Conservation (phyloP, 441 rosid species). For the Pelargonium australe region DNA sequence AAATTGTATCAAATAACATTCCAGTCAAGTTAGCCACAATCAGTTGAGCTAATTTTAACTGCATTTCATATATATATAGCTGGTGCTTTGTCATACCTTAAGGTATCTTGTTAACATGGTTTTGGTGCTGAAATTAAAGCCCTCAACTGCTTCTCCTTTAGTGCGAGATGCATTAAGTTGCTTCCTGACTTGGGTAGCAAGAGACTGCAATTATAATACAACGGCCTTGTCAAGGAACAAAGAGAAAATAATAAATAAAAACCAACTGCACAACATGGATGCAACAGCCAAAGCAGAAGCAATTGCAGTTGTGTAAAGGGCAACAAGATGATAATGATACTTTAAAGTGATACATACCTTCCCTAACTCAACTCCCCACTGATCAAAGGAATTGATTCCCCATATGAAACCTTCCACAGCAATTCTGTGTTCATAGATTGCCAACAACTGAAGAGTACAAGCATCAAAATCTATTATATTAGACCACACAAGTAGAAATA, state of each 20-base stretch:
- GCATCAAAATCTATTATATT: too few species aligned
- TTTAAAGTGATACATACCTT: slow-evolving; percentile 43
- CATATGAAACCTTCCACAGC: slow-evolving; percentile 89
- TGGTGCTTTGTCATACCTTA: slow-evolving; percentile 40
- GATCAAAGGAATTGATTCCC: slow-evolving; percentile 96
- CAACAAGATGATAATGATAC: background rate
- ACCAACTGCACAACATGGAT: background rate
- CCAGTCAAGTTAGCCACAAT: background rate
- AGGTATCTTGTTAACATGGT: slow-evolving; percentile 61
- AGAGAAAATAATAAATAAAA: background rate
- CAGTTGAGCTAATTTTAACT: background rate
- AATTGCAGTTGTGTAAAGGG: background rate
- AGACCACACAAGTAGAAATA: too few species aligned
- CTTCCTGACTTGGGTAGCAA: slow-evolving; percentile 86
- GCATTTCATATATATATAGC: background rate
- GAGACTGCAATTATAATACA: slow-evolving; percentile 39
- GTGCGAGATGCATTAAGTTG: slow-evolving; percentile 76
- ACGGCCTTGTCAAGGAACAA: background rate
- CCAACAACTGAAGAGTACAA: slow-evolving; percentile 52
- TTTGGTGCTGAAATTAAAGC: slow-evolving; percentile 81
- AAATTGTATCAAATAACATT: background rate
- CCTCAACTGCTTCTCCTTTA: slow-evolving; percentile 52
- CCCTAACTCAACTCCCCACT: slow-evolving; percentile 98
- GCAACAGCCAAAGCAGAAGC: background rate
- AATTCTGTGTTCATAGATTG: slow-evolving; percentile 91